A percentile compares a stretch with the other conserved stretches of the same genome.
Evolutionary conservation across 2,329 filamentous ascomycete species (phyloP).

Genomic region (Monosporascus sp.): DNA sequence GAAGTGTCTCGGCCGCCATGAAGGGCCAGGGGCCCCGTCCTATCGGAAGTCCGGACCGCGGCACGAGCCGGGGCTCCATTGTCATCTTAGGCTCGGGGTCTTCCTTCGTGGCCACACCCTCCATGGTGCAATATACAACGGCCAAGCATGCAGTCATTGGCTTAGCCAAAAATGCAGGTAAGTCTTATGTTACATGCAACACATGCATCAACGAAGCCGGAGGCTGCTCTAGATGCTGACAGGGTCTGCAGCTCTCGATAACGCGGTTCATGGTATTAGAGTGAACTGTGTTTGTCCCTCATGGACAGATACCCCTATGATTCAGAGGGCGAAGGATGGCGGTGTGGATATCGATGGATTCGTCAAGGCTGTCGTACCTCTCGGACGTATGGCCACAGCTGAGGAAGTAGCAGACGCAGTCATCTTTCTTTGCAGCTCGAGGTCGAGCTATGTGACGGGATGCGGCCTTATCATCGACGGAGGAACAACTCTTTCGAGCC

Average conservation of each 20-base stretch:
- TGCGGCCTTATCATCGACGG: conserved; percentile 16
- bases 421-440: conserved; percentile 22
- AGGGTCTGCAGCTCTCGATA: conserved; percentile 17
- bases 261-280: conserved; percentile 20
- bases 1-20: neutral
- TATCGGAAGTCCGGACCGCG: too few species aligned
- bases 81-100: neutral
- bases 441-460: conserved; percentile 25
- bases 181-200: too few species aligned
- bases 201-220: too few species aligned
- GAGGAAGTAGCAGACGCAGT: conserved; percentile 27
- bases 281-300: conserved; percentile 28
- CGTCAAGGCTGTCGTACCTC: conserved; percentile 11
- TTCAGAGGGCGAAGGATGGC: conserved; percentile 11
- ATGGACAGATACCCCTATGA: conserved; percentile 26
- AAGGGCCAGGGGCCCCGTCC: neutral
- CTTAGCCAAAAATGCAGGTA: neutral
- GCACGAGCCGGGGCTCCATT: neutral
- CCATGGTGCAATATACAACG: neutral
- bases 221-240: too few species aligned
- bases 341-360: conserved; percentile 5
- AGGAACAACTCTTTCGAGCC: conserved; percentile 6
- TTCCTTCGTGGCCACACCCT: neutral
- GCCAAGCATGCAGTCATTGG: conserved; percentile 1
- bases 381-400: conserved; percentile 20